Percentiles rank a stretch among this genome's conserved stretches.
Conservation (phyloP, 306 rosid genomes). For the Clitoria ternatea region DNA sequence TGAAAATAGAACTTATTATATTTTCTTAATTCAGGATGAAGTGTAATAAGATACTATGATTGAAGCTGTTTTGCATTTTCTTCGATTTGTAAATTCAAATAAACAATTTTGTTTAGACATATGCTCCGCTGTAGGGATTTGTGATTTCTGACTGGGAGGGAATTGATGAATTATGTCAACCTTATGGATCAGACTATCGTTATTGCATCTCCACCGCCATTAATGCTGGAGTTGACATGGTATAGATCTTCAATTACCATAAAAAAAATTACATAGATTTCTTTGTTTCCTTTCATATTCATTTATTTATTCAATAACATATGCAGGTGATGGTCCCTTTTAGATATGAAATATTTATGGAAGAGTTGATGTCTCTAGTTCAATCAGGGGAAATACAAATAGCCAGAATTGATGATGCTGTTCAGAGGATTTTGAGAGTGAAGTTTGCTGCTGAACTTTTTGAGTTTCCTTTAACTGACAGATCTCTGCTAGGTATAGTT, state of each 20-base stretch:
- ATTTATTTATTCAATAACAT: not conserved
- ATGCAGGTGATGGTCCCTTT: conserved; percentile 77
- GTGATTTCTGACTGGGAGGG: conserved; percentile 83
- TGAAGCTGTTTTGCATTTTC: conserved; percentile 9
- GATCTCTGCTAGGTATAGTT: conserved; percentile 56
- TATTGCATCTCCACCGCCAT: conserved; percentile 53
- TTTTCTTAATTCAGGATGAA: not conserved
- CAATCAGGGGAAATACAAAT: conserved; percentile 57
- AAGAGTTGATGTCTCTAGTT: conserved; percentile 48
- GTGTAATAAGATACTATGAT: not conserved
- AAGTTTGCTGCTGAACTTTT: conserved; percentile 71
- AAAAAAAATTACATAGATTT: not conserved
- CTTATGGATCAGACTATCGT: conserved; percentile 53
- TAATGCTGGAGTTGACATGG: conserved; percentile 86
- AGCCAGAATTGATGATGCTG: conserved; percentile 69
- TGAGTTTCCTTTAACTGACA: conserved; percentile 56
- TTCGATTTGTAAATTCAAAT: not conserved
- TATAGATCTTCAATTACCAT: conserved; percentile 25
- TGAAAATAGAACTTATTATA: not conserved
- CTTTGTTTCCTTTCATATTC: not conserved
- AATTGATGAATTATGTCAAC: conserved; percentile 52
- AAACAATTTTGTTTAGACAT: not conserved
- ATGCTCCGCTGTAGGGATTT: conserved; percentile 55
- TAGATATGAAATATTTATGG: conserved; percentile 44
- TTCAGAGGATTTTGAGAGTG: conserved; percentile 73